Evolutionary conservation across 148 eudicot species (phyloP).

Genomic region (Vaccinium myrtillus): DNA sequence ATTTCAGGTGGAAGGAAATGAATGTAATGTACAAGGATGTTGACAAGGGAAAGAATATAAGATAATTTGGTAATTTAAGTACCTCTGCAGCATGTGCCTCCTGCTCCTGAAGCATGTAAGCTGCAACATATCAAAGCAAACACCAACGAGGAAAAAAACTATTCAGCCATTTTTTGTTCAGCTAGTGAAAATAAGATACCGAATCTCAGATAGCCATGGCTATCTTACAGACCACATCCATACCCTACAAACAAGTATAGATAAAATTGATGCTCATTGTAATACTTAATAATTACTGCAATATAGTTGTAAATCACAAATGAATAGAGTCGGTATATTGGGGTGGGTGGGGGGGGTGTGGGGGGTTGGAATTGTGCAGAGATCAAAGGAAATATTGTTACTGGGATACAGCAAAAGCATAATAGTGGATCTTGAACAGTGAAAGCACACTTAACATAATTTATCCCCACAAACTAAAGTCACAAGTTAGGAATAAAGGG

Average conservation of each 20-base stretch:
- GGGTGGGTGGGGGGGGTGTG: neutral
- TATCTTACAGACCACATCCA: neutral
- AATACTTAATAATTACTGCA: neutral
- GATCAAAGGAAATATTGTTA: neutral
- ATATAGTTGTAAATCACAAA: neutral
- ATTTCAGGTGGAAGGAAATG: neutral
- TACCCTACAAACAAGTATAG: neutral
- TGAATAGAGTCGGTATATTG: no score
- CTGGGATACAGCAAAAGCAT: neutral
- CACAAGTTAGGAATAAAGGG: neutral
- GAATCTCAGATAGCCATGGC: neutral
- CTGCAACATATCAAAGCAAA: constrained; percentile 33
- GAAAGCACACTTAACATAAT: neutral
- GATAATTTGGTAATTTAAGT: constrained; percentile 4
- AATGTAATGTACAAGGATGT: neutral
- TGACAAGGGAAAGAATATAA: neutral
- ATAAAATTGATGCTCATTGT: neutral
- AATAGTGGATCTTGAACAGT: neutral
- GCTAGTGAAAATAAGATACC: neutral
- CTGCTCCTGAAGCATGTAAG: constrained; percentile 88
- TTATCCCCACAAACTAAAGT: constrained; percentile 4
- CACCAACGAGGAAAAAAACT: neutral
- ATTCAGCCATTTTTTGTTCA: neutral
- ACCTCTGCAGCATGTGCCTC: constrained; percentile 93
- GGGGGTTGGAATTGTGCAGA: neutral